Conservation (phyloP, 305 asterid species). For the Salvia sclarea region DNA sequence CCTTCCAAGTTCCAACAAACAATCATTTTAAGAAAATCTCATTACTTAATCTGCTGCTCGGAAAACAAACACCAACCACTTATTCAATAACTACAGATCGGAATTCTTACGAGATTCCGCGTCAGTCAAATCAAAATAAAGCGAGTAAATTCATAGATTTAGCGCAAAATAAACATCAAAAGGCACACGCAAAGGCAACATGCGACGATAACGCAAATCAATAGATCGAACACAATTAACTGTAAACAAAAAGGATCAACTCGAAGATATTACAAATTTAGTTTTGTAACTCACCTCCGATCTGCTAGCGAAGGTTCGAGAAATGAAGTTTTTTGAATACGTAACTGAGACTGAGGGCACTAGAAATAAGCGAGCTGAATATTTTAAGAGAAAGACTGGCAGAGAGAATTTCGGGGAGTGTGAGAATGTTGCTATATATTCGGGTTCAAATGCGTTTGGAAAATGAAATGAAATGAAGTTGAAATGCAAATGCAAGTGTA, state of each 20-base stretch:
- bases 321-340: neutral
- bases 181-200: neutral
- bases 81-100: constrained; percentile 12
- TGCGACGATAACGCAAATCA: neutral
- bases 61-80: neutral
- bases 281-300: constrained; percentile 31
- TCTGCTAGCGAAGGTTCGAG: constrained; percentile 21
- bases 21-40: neutral
- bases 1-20: neutral
- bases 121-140: neutral
- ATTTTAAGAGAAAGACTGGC: constrained; percentile 19
- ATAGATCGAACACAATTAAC: constrained; percentile 8
- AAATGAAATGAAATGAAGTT: constrained; percentile 26
- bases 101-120: neutral
- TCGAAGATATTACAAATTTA: neutral
- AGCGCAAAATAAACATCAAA: neutral
- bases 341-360: neutral
- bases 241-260: neutral
- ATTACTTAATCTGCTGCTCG: too few relatives aligned
- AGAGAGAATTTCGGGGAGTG: constrained; percentile 21
- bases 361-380: constrained; percentile 23
- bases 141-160: neutral
- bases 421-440: constrained; percentile 30
- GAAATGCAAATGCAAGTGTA: constrained; percentile 35
- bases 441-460: constrained; percentile 17